phyloP scores from a whole-genome alignment of 768 basidiomycete genomes.

The Lactarius sanguifluus region DNA sequence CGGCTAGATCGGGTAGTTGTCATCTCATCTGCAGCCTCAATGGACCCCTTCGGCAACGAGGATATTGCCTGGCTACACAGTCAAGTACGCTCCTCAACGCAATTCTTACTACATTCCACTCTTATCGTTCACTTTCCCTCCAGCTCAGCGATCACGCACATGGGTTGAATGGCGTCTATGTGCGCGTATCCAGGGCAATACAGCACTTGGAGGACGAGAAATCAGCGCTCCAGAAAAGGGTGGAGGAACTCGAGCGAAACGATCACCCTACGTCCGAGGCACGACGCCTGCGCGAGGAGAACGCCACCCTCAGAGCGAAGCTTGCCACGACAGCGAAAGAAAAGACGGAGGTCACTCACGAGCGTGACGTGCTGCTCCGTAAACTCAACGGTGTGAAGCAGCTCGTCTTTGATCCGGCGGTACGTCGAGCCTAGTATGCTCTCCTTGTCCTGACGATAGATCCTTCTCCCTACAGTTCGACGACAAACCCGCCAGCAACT shows the following conservation, averaged over 20 bases:
- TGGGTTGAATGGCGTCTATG: slow-evolving; percentile 33
- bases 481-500: not conserved
- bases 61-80: slow-evolving; percentile 20
- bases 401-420: slow-evolving; percentile 10
- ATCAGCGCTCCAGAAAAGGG: slow-evolving; percentile 33
- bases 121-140: not conserved
- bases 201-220: slow-evolving; percentile 33
- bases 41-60: slow-evolving; percentile 16
- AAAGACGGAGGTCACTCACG: slow-evolving; percentile 13
- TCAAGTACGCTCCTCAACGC: not conserved
- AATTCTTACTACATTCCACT: not conserved
- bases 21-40: not conserved
- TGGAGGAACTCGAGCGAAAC: slow-evolving; percentile 41
- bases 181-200: slow-evolving; percentile 33
- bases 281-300: slow-evolving; percentile 27
- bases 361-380: slow-evolving; percentile 22
- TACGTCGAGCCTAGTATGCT: not conserved
- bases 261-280: slow-evolving; percentile 28
- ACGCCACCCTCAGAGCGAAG: slow-evolving; percentile 14
- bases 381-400: slow-evolving; percentile 22
- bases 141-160: slow-evolving; percentile 17
- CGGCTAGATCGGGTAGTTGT: not conserved
- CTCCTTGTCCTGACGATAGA: not conserved
- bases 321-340: slow-evolving; percentile 18
- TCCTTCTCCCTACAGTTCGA: not conserved